Conservation (phyloP, 129 eudicot genomes). For the Apium graveolens region DNA sequence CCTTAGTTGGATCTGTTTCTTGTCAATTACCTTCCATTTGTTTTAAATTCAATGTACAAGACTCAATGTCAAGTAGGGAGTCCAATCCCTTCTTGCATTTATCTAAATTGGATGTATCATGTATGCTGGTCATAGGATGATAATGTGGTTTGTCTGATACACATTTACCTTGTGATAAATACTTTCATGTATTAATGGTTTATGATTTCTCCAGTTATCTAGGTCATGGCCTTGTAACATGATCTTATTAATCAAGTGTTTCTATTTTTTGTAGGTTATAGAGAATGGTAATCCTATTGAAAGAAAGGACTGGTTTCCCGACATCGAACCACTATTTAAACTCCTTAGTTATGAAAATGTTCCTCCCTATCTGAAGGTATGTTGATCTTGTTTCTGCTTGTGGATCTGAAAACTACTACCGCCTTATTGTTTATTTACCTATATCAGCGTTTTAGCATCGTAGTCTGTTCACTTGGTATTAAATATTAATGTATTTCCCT, state of each 20-base stretch:
- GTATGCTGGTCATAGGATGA: background rate
- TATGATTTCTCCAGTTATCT: background rate
- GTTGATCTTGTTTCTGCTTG: conserved; percentile 1
- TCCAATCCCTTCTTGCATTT: background rate
- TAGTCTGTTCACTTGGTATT: conserved; percentile 1
- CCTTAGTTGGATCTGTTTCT: background rate
- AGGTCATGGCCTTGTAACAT: background rate
- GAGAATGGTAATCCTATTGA: conserved; percentile 84
- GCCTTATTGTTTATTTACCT: background rate
- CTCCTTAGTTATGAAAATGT: conserved; percentile 96
- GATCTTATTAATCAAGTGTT: conserved; percentile 3
- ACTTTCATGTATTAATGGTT: background rate
- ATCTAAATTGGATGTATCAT: background rate
- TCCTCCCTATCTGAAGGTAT: conserved; percentile 92
- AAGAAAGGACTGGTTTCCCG: conserved; percentile 89
- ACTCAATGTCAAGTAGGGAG: background rate
- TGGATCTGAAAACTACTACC: background rate
- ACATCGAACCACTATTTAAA: conserved; percentile 89
- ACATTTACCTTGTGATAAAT: background rate
- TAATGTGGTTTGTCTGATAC: background rate
- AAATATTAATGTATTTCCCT: background rate
- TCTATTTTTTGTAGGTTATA: conserved; percentile 47
- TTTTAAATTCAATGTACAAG: background rate
- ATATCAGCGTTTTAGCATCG: background rate
- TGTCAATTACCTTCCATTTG: background rate